Conservation (phyloP, 495 filamentous ascomycete species). For the Podospora fimiseda region DNA sequence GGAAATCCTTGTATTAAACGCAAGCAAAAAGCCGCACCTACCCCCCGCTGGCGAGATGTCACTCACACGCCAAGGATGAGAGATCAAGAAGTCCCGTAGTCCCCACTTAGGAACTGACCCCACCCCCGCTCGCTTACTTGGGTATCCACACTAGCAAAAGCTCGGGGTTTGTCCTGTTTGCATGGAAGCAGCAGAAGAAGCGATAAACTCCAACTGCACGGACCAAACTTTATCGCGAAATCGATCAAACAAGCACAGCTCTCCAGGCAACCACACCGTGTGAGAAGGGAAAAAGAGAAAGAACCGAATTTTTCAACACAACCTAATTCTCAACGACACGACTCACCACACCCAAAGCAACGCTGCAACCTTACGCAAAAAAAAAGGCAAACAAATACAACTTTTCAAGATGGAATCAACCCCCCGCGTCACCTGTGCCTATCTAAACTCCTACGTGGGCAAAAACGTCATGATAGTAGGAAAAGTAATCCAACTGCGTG, state of each 20-base stretch:
- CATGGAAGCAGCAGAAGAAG: background rate
- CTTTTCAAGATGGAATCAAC: constrained; percentile 49
- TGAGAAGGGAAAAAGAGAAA: background rate
- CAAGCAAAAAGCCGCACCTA: too few relatives aligned
- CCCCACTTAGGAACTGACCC: too few relatives aligned
- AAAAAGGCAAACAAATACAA: constrained; percentile 16
- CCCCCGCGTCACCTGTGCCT: constrained; percentile 61
- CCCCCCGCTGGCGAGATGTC: too few relatives aligned
- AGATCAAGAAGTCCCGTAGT: background rate
- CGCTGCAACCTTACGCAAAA: background rate
- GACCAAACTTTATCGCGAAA: constrained; percentile 5
- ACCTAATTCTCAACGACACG: background rate
- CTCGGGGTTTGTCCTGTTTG: background rate
- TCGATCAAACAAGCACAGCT: background rate
- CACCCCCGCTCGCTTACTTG: too few relatives aligned
- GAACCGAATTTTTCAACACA: background rate
- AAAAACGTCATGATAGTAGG: constrained; percentile 79
- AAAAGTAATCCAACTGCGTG: constrained; percentile 71
- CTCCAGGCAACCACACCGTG: background rate
- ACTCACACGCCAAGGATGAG: background rate
- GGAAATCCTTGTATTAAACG: too few relatives aligned
- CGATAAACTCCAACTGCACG: constrained; percentile 1
- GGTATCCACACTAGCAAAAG: background rate
- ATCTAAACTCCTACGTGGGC: constrained; percentile 62
- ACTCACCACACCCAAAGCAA: background rate